Evolutionary conservation across 345 rosid species (phyloP).

Genomic region (Boechera retrofracta): DNA sequence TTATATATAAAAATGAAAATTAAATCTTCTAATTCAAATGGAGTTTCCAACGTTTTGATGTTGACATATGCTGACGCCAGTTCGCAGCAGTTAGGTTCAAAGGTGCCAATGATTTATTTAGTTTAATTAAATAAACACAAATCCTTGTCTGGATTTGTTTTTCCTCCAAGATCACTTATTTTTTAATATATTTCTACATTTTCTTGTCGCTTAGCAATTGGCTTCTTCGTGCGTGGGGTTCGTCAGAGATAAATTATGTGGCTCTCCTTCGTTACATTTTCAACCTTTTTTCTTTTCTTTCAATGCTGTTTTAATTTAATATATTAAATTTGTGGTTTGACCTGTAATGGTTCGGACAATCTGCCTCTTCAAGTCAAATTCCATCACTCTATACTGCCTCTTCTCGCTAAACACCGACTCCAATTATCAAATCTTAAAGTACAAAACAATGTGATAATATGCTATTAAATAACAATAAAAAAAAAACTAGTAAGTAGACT

Average conservation of each 20-base stretch:
- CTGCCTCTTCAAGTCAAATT: constrained; percentile 46
- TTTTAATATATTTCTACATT: constrained; percentile 7
- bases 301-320: constrained; percentile 1
- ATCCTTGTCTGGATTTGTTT: constrained; percentile 36
- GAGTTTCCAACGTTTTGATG: constrained; percentile 50
- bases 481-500: constrained; percentile 16
- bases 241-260: constrained; percentile 33
- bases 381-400: constrained; percentile 34
- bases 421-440: not conserved
- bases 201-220: constrained; percentile 42
- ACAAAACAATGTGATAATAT: not conserved
- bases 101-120: constrained; percentile 44
- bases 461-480: not conserved
- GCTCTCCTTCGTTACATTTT: constrained; percentile 33
- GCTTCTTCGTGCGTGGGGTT: constrained; percentile 39
- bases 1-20: not conserved
- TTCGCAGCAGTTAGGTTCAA: constrained; percentile 52
- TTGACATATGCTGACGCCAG: constrained; percentile 55
- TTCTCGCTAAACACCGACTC: constrained; percentile 18
- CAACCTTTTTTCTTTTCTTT: not conserved
- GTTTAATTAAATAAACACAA: constrained; percentile 28
- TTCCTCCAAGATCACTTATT: constrained; percentile 36
- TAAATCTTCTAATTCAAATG: constrained; percentile 37
- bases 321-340: constrained; percentile 32
- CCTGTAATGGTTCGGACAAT: constrained; percentile 34